These are phyloP conservation scores for Aspergillus sp. DNA, from an alignment of 2,329 filamentous ascomycete species.

Conservation along the genomic window DNA sequence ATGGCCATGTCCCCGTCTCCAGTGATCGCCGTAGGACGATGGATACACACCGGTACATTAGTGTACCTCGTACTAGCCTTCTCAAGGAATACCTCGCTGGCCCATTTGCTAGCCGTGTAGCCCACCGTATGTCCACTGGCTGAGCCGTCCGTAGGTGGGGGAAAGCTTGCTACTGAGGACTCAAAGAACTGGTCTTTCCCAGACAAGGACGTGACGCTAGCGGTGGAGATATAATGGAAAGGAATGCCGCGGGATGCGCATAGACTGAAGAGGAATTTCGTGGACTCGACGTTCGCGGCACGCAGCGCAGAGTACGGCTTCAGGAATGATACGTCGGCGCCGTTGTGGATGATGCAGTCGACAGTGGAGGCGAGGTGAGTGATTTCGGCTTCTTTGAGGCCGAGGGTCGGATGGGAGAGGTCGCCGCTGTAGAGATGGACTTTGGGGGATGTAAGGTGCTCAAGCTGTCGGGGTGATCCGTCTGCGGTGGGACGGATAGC, in stretches of 20 bases:
- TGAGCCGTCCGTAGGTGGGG: slow-evolving; percentile 28
- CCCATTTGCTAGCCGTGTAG: slow-evolving; percentile 45
- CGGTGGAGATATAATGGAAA: slow-evolving; percentile 36
- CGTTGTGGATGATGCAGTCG: slow-evolving; percentile 58
- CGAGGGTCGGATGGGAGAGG: slow-evolving; percentile 39
- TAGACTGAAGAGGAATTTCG: slow-evolving; percentile 25
- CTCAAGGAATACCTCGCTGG: slow-evolving; percentile 43
- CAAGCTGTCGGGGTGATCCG: neutral
- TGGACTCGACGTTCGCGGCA: slow-evolving; percentile 28
- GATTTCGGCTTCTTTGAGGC: slow-evolving; percentile 37
- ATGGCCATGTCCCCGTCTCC: too few relatives aligned
- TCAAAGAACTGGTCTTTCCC: slow-evolving; percentile 19
- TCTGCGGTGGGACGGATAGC: slow-evolving; percentile 29
- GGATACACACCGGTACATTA: too few relatives aligned
- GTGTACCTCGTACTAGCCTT: neutral
- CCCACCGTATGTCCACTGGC: slow-evolving; percentile 24
- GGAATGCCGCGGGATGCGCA: slow-evolving; percentile 25
- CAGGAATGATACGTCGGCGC: slow-evolving; percentile 41
- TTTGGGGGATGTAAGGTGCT: slow-evolving; percentile 25
- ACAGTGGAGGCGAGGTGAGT: slow-evolving; percentile 30
- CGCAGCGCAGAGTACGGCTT: slow-evolving; percentile 33
- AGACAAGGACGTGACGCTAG: slow-evolving; percentile 35
- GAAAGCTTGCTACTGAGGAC: slow-evolving; percentile 14
- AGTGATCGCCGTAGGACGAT: too few relatives aligned
- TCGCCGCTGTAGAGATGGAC: slow-evolving; percentile 42